Conservation (phyloP, 345 rosid genomes). For the Gossypium arboreum region DNA sequence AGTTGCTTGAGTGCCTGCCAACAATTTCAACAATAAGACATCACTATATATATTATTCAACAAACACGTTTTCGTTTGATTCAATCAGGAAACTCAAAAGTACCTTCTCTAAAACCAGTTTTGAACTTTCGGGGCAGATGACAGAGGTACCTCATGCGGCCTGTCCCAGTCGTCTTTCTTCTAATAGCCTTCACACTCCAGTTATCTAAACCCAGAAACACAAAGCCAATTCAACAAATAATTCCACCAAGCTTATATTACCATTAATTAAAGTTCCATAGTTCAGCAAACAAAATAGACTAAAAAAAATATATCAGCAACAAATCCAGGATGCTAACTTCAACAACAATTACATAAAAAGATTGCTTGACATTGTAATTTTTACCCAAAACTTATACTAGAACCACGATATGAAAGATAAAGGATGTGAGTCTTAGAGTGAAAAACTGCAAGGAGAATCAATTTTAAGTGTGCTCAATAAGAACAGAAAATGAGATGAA, state of each 20-base stretch:
- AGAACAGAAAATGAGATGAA: background rate
- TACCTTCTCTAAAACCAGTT: conserved; percentile 79
- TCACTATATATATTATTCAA: background rate
- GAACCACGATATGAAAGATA: background rate
- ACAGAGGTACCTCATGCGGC: conserved; percentile 75
- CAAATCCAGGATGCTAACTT: background rate
- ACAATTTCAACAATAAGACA: background rate
- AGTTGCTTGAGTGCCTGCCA: conserved; percentile 60
- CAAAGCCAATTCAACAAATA: background rate
- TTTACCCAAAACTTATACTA: background rate
- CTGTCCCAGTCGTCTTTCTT: conserved; percentile 77
- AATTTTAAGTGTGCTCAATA: background rate
- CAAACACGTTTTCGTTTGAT: background rate
- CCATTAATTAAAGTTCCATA: background rate
- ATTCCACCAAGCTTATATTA: background rate
- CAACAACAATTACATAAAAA: background rate
- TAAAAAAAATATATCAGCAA: background rate
- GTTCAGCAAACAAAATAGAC: background rate
- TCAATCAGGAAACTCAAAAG: background rate
- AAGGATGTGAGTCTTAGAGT: too few relatives aligned
- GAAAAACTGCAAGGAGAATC: background rate
- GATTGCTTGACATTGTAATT: background rate
- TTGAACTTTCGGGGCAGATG: conserved; percentile 72
- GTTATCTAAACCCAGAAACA: conserved; percentile 38
- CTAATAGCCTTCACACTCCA: conserved; percentile 82